Evolutionary conservation across 176 grass and related monocot genomes (phyloP), one percentile per base, ranked within the genome.

Genomic region (Carex cristatella): DNA sequence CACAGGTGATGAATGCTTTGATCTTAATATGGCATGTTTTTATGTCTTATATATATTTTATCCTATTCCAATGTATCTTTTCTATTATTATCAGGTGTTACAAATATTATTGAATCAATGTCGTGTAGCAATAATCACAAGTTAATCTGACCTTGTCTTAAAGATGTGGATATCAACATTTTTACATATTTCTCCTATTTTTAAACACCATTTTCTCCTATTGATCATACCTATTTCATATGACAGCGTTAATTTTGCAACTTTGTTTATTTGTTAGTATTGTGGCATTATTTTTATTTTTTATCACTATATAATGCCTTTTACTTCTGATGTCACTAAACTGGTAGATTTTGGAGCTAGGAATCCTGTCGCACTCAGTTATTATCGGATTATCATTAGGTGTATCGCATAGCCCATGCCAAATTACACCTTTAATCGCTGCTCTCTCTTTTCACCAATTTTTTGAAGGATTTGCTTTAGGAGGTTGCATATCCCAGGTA

Each of bases 361-460:
- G 94, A n/a, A 97, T 97, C 65, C 86, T 92, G 48, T 97, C 94
- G 0, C 94, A 94, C 87, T 97, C 92, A 3, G 90, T 94, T 42
- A 91, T 97, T 63, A 94, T 97, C 27, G 90, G 94, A 33, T 79
- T 97, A 72, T 94, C 92, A 0, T 56, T 97, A 83, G 94, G 94
- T 7, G 90, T 94, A 19, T 97, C 92, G 3, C 83, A 92, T 35
- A 97, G 89, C 81, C 88, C 92, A 0, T 97, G 94, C 60, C 88
- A 89, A 32, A 97, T 97, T 77, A 89, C 30, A 16, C 94, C 92
- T 23, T 87, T 97, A 32, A 66, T 94, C 54, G 90, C 87, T 10
- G 94, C 94, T 16, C 89, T 92, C 65, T 91, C 92, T 27, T 97
- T 92, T 64, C 94, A 97, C 84, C 94, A 97, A 72, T 97, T 97